phyloP scores from a whole-genome alignment of 345 rosid genomes.

The Populus alba region DNA sequence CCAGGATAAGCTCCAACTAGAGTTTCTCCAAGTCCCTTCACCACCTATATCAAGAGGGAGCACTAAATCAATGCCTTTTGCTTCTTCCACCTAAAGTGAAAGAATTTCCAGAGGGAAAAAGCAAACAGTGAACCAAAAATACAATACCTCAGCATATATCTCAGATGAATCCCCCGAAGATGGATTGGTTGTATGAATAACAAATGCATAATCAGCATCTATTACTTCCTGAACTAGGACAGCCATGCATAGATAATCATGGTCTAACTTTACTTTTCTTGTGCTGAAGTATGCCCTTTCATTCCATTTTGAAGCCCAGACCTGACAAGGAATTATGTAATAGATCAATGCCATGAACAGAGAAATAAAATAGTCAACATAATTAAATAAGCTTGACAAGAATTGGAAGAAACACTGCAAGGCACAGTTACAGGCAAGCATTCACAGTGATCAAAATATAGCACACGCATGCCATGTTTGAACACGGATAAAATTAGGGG shows the following conservation, averaged over 20 bases:
- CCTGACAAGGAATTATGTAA: conserved; percentile 41
- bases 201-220: conserved; percentile 94
- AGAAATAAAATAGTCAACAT: neutral
- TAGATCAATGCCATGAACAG: conserved; percentile 7
- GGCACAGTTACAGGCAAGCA: neutral
- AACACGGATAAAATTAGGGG: neutral
- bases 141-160: conserved; percentile 85
- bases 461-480: neutral
- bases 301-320: conserved; percentile 99
- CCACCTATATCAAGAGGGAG: conserved; percentile 53
- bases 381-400: neutral
- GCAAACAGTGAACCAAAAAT: neutral
- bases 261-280: conserved; percentile 79
- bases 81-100: conserved; percentile 5
- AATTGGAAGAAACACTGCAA: neutral
- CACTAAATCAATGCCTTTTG: conserved; percentile 6
- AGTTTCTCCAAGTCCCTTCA: conserved; percentile 96
- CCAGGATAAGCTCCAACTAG: conserved; percentile 99
- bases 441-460: neutral
- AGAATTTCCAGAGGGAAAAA: neutral
- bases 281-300: conserved; percentile 99
- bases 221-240: conserved; percentile 96
- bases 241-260: conserved; percentile 96
- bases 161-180: conserved; percentile 88
- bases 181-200: conserved; percentile 96